A percentile compares a stretch with the other conserved stretches of the same genome.
Conservation (phyloP, 768 basidiomycete genomes). For the Russula foetens region DNA sequence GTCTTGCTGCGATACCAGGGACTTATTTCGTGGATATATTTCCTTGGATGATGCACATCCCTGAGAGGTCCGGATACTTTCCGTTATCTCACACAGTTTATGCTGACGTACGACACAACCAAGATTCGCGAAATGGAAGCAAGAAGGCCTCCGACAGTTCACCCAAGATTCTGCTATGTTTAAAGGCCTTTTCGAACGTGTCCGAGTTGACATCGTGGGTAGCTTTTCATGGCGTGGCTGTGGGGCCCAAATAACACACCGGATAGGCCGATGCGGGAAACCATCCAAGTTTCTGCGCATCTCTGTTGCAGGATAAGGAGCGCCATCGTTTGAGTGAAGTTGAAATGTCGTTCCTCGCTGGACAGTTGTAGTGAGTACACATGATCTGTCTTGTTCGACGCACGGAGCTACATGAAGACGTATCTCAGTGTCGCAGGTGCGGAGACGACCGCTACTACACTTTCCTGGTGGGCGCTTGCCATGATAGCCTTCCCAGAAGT, state of each 20-base stretch:
- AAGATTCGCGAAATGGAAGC: no score
- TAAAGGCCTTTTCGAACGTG: conserved; percentile 4
- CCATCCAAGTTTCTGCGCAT: conserved; percentile 4
- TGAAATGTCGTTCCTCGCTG: conserved; percentile 3
- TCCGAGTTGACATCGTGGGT: not conserved
- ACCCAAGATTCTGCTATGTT: not conserved
- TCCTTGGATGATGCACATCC: conserved; percentile 8
- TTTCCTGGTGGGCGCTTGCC: conserved; percentile 11
- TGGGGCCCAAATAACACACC: not conserved
- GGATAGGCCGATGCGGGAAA: not conserved
- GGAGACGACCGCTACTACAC: conserved; percentile 5
- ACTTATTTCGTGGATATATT: not conserved
- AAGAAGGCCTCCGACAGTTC: not conserved
- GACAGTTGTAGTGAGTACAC: not conserved
- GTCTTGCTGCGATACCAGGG: not conserved
- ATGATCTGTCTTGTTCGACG: not conserved
- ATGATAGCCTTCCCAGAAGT: conserved; percentile 17
- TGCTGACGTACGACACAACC: not conserved
- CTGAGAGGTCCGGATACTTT: not conserved
- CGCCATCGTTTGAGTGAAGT: not conserved
- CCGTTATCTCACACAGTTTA: not conserved
- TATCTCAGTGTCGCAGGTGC: conserved; percentile 2
- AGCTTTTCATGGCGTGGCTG: not conserved
- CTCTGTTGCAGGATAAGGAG: not conserved
- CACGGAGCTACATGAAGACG: not conserved